A percentile compares a stretch with the other conserved stretches of the same genome.
Evolutionary conservation across 495 filamentous ascomycete species (phyloP).

Genomic region (Echria macrotheca): DNA sequence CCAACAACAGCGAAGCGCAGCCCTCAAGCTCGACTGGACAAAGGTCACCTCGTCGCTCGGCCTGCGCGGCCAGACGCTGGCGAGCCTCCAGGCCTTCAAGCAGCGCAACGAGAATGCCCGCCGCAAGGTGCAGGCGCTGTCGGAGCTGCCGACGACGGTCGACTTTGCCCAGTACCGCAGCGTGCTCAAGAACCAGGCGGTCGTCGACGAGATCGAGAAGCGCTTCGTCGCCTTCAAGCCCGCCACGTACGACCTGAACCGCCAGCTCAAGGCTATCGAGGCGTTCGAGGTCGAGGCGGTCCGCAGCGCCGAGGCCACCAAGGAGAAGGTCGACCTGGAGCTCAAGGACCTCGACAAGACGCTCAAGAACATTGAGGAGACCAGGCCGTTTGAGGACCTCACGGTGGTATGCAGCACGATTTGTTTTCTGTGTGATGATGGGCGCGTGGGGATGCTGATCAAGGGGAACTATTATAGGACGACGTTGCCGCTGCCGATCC

Average conservation of each 20-base stretch:
- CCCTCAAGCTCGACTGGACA: conserved; percentile 98
- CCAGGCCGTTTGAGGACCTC: conserved; percentile 92
- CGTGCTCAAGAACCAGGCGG: conserved; percentile 85
- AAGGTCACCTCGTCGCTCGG: conserved; percentile 87
- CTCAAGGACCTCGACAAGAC: conserved; percentile 87
- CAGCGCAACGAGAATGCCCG: conserved; percentile 99
- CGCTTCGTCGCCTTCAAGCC: conserved; percentile 87
- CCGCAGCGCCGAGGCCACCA: conserved; percentile 93
- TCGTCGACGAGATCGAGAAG: conserved; percentile 95
- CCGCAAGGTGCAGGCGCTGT: conserved; percentile 77
- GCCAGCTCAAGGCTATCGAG: conserved; percentile 96
- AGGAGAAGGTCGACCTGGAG: conserved; percentile 89
- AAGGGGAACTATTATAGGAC: conserved; percentile 55
- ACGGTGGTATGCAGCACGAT: conserved; percentile 69
- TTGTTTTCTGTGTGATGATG: background rate
- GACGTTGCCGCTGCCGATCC: conserved; percentile 89
- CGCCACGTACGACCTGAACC: conserved; percentile 76
- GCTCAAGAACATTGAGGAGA: conserved; percentile 92
- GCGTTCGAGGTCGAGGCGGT: conserved; percentile 95
- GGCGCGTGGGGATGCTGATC: conserved; percentile 15
- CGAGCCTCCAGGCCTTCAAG: conserved; percentile 92
- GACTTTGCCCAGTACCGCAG: conserved; percentile 92
- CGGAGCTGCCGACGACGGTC: conserved; percentile 71
- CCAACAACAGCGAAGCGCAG: conserved; percentile 79
- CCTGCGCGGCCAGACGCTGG: conserved; percentile 87